Evolutionary conservation across 768 basidiomycete species (phyloP), one percentile per base, ranked within the genome.

Genomic region (Trichaptum fuscoviolaceum): DNA sequence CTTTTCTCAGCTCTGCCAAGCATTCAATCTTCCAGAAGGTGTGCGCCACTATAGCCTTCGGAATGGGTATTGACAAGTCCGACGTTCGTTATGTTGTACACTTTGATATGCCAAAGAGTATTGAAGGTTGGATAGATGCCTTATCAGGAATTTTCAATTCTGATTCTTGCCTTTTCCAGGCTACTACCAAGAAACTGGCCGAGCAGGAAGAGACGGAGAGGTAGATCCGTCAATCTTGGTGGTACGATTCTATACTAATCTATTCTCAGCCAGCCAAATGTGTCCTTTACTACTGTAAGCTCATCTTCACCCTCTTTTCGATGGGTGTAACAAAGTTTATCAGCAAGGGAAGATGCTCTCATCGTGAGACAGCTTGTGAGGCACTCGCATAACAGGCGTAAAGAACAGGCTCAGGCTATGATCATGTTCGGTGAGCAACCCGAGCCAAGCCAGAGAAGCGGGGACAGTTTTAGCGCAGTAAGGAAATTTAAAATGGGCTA

Each of bases 141-240:
- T 15, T 12, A 42, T 67, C 35, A 17, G 57, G 65, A 27, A 42
- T 20, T 35, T 23, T 66, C 23, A 52, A 61, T 52, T 59, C 63
- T 67, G 35, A 62, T 35, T 63, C 67, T 57, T 66, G 60, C 15
- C 35, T 9, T 57, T 12, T 61, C 30, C 30, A 92, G 92, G 91
- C 0, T 95, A 88, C 74, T 95, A 95, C 74, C 93, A 94, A 74
- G 93, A 94, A 75, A 93, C 92, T 90, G 91, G 92, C 58, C 83
- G 92, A 63, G 92, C 90, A 65, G 93, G 92, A 27, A 83, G 93
- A 64, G 91, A 94, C 72, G 90, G 90, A 35, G 73, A 77, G 67
- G 92, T 91, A 69, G 71, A 85, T 76, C 27, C 24, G n/a, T 58
- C 57, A 27, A 15, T 24, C 30, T 15, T 58, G 25, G 63, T 23